Evolutionary conservation across 495 filamentous ascomycete species (phyloP), one percentile per base, ranked within the genome.

Genomic region (Haplographium delicatum): DNA sequence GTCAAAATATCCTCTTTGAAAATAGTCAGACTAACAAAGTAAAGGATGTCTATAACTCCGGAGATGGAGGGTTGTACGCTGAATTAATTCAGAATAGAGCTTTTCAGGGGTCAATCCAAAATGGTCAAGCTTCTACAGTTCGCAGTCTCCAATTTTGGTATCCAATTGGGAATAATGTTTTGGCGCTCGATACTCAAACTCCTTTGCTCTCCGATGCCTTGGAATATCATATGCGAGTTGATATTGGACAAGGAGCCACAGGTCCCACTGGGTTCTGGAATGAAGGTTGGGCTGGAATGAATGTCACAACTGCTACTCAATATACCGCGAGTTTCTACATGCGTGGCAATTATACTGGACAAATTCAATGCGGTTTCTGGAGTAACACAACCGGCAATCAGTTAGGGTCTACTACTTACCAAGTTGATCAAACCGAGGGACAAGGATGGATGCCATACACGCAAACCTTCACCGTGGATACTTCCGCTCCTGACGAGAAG

Each of bases 11-110:
- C 13, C 5, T 35, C 18, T 11, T 5, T 35, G 4, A 35, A 5
- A n/a, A n/a, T n/a, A n/a, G 4, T 13, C 4, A 35, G 18, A 35
- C 33, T 13, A 4, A 5, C 3, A 4, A 5, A n/a, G n/a, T 35
- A 4, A 35, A 80, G 72, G 51, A 54, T 34, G 25, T 54, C 18
- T 39, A 43, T 26, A 34, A 54, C 37, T 61, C 44, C 13, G 45
- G 77, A 2, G 80, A 82, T 56, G 80, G 80, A 2, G 80, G 80
- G 2, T 72, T 83, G 7, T 78, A 83, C 47, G 76, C 70, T 7
- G 74, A 82, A 48, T 56, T 82, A 5, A 69, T 82, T 9, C 69
- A 68, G 22, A 82, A 82, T 56, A 73, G 75, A 34, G 78, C 72
- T 2, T 83, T 83, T 48, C 78, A 83, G 59, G 79, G 77, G 10